Conservation (phyloP, 2,329 filamentous ascomycete species). For the Penicillium digitatum region DNA sequence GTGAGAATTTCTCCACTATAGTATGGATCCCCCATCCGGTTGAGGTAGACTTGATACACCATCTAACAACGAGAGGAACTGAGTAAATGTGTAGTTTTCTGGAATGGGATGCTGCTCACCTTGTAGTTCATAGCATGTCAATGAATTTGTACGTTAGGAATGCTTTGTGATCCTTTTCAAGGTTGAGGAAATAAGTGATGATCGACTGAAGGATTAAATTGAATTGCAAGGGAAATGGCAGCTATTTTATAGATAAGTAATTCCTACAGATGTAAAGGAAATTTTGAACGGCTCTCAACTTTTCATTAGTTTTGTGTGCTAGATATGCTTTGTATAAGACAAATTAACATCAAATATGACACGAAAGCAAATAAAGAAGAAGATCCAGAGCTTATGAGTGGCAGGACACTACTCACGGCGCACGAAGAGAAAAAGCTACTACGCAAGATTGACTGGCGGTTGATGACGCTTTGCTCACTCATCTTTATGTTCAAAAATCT, state of each 20-base stretch:
- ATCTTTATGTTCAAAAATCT: slow-evolving; percentile 32
- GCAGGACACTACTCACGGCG: slow-evolving; percentile 32
- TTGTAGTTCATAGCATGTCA: background rate
- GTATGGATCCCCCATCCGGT: background rate
- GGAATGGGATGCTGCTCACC: background rate
- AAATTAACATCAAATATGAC: too few relatives aligned
- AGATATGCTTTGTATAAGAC: background rate
- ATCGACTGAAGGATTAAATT: background rate
- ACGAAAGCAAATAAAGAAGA: too few relatives aligned
- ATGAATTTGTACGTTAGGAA: background rate
- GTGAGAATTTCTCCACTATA: background rate
- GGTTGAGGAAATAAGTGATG: background rate
- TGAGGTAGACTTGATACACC: background rate
- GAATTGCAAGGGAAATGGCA: background rate
- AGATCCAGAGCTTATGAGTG: slow-evolving; percentile 32
- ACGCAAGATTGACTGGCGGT: slow-evolving; percentile 42
- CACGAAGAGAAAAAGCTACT: slow-evolving; percentile 47
- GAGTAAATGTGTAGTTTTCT: background rate
- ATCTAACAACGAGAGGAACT: background rate
- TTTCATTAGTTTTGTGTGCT: too few relatives aligned
- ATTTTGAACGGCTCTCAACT: too few relatives aligned
- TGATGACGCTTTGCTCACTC: slow-evolving; percentile 41
- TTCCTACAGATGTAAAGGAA: background rate
- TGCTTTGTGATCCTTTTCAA: background rate
- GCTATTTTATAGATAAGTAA: background rate